Evolutionary conservation across 371 early-diverging fungal species (phyloP), one percentile per base, ranked within the genome.

Genomic region (Saksenaea vasiformis): DNA sequence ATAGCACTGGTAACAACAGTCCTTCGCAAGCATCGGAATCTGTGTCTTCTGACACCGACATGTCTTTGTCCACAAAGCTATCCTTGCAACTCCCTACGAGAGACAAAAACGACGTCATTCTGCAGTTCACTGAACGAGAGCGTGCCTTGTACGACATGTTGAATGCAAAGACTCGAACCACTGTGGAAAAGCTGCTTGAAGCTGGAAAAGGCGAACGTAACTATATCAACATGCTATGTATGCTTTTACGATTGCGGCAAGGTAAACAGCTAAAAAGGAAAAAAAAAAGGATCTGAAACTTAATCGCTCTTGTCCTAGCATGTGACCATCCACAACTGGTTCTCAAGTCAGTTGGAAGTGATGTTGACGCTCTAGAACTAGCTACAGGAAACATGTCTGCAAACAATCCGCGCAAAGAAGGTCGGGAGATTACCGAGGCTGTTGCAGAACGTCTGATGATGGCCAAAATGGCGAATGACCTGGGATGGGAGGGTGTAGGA

Each of bases 281-380:
- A 51, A 11, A 37, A 54, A n/a, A 22, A 54, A 24, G 9, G 24
- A 44, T 3, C 14, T 24, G 47, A 53, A 24, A 15, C 39, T 36
- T 38, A 22, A 54, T 19, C 38, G 43, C 14, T 60, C 70, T 17
- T 59, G 17, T 41, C 28, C 8, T 62, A 76, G 88, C 85, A n/a
- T 84, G 88, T 66, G 81, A 88, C 62, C 93, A 93, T 68, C 94
- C 93, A 5, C 87, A 87, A 61, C 76, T 93, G 10, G 87, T 92
- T 13, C 67, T 91, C 7, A 89, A 89, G 67, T 82, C 87, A 3
- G 79, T 88, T n/a, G 84, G 62, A n/a, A 62, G 41, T 8, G 84
- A 85, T 31, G 66, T 64, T 14, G 74, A 78, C 64, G 68, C 70
- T 5, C 55, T 75, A 13, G 79, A 74, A 24, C 69, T 70, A 10